Evolutionary conservation across 257 asterid species (phyloP).

Genomic region (Leonotis leonurus): DNA sequence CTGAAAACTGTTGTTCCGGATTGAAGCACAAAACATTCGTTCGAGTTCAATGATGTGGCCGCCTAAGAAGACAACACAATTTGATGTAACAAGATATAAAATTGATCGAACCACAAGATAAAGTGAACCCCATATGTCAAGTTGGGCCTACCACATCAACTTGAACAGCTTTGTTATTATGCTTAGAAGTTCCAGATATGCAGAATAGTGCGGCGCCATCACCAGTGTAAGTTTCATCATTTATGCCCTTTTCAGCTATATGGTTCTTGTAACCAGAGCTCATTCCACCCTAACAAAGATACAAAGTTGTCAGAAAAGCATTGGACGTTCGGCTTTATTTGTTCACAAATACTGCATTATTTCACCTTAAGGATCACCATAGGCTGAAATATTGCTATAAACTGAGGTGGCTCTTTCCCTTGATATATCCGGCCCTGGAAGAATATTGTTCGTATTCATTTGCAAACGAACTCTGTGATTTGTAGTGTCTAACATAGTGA

Average conservation of each 20-base stretch:
- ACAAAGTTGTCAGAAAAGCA: constrained; percentile 4
- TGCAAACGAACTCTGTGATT: constrained; percentile 8
- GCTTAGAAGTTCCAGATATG: constrained; percentile 72
- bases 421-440: constrained; percentile 88
- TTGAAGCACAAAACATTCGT: constrained; percentile 87
- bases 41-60: constrained; percentile 70
- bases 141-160: constrained; percentile 79
- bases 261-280: constrained; percentile 84
- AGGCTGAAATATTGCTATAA: constrained; percentile 82
- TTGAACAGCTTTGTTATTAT: constrained; percentile 70
- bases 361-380: constrained; percentile 91
- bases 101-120: too few species aligned
- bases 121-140: not conserved
- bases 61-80: too few species aligned
- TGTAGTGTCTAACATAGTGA: constrained; percentile 1
- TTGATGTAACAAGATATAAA: too few species aligned
- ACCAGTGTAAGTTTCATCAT: constrained; percentile 78
- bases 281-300: constrained; percentile 67
- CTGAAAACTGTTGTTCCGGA: constrained; percentile 71
- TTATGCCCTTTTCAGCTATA: constrained; percentile 79
- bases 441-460: not conserved
- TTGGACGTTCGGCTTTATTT: too few species aligned
- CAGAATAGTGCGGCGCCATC: constrained; percentile 79
- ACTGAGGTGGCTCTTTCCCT: constrained; percentile 98
- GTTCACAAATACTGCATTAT: not conserved